Evolutionary conservation across 768 basidiomycete species (phyloP).

Genomic region (Cystobasidium tubakii): DNA sequence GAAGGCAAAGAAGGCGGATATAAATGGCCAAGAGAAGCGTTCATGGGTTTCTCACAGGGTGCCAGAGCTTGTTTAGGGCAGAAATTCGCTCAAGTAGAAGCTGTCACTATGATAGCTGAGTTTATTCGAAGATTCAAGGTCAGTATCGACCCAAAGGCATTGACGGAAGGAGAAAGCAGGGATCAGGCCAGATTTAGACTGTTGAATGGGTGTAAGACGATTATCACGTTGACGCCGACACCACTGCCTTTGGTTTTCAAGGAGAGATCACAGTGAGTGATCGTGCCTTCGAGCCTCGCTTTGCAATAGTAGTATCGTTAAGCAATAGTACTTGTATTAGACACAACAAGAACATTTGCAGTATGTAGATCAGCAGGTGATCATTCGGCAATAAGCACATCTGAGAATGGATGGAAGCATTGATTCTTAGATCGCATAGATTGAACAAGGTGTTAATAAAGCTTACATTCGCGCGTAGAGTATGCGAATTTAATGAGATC

Average conservation of each 20-base stretch:
- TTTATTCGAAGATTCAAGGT: slow-evolving; percentile 27
- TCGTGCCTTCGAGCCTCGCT: neutral
- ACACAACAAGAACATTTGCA: neutral
- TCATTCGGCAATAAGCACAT: neutral
- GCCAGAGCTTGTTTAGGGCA: slow-evolving; percentile 18
- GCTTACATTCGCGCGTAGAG: slow-evolving; percentile 51
- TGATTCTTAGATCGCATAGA: neutral
- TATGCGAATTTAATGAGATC: slow-evolving; percentile 57
- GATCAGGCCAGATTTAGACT: slow-evolving; percentile 19
- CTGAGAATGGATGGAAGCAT: neutral
- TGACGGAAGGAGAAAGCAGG: slow-evolving; percentile 17
- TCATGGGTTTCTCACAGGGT: slow-evolving; percentile 35
- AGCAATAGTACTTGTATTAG: neutral
- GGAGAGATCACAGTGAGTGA: neutral
- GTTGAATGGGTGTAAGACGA: slow-evolving; percentile 15
- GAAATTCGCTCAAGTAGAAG: slow-evolving; percentile 32
- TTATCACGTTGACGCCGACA: slow-evolving; percentile 32
- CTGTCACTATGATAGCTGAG: slow-evolving; percentile 17
- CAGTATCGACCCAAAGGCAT: slow-evolving; percentile 11
- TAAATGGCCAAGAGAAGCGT: slow-evolving; percentile 25
- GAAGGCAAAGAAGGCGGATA: slow-evolving; percentile 17
- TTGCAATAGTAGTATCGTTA: too few relatives aligned
- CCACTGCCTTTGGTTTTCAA: slow-evolving; percentile 28
- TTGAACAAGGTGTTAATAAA: neutral
- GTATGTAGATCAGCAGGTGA: neutral